Conservation (phyloP, 2,329 filamentous ascomycete species). For the Aspergillus sp. region DNA sequence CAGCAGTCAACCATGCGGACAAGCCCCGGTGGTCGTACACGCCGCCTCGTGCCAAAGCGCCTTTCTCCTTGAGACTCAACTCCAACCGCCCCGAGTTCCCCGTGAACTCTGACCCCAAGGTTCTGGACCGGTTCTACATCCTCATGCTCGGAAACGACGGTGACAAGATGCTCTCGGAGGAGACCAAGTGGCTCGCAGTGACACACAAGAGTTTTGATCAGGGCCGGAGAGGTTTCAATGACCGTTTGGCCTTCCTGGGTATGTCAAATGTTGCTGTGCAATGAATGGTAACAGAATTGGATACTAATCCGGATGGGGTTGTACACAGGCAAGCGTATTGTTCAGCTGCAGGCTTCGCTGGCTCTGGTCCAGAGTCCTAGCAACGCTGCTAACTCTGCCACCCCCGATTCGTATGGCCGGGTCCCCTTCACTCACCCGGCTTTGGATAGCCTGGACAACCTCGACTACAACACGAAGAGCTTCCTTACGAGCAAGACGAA, state of each 20-base stretch:
- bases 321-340: slow-evolving; percentile 60
- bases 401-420: slow-evolving; percentile 58
- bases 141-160: slow-evolving; percentile 73
- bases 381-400: slow-evolving; percentile 27
- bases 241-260: slow-evolving; percentile 88
- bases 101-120: slow-evolving; percentile 72
- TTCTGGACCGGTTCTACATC: slow-evolving; percentile 76
- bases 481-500: slow-evolving; percentile 65
- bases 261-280: slow-evolving; percentile 30
- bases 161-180: slow-evolving; percentile 75
- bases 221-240: slow-evolving; percentile 90
- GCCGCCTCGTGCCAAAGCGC: slow-evolving; percentile 68
- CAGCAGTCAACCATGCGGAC: slow-evolving; percentile 34
- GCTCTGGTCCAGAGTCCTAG: slow-evolving; percentile 57
- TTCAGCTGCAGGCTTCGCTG: slow-evolving; percentile 66
- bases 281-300: not conserved
- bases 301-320: slow-evolving; percentile 4
- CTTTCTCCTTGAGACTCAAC: slow-evolving; percentile 51
- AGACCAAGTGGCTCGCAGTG: slow-evolving; percentile 93
- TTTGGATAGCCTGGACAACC: slow-evolving; percentile 71
- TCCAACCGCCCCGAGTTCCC: slow-evolving; percentile 52
- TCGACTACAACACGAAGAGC: slow-evolving; percentile 62
- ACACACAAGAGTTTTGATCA: slow-evolving; percentile 99
- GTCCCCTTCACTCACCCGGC: slow-evolving; percentile 69
- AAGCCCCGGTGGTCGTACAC: slow-evolving; percentile 71